A percentile compares a stretch with the other conserved stretches of the same genome.
Evolutionary conservation across 768 basidiomycete genomes (phyloP).

Genomic region (Hygrocybe coccinea): DNA sequence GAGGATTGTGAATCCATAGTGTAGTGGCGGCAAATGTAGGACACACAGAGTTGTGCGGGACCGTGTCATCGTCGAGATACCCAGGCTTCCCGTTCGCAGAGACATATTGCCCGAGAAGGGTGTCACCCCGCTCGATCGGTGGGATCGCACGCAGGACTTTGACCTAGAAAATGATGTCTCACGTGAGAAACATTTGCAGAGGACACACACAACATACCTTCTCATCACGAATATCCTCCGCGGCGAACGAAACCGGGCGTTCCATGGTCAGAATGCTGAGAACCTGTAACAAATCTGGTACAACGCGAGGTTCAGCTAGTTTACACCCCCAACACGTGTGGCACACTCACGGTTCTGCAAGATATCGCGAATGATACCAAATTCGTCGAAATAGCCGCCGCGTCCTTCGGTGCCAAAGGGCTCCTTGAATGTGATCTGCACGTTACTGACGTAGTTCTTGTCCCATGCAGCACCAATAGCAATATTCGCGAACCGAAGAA

Average conservation of each 20-base stretch:
- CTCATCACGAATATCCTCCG: conserved; percentile 97
- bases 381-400: conserved; percentile 99
- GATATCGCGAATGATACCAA: conserved; percentile 97
- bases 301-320: conserved; percentile 14
- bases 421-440: conserved; percentile 99
- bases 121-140: conserved; percentile 69
- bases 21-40: conserved; percentile 92
- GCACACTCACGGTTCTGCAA: conserved; percentile 90
- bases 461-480: conserved; percentile 89
- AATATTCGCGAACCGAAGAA: conserved; percentile 92
- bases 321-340: conserved; percentile 10
- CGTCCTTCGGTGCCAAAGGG: conserved; percentile 99
- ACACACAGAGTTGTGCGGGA: conserved; percentile 86
- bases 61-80: conserved; percentile 96
- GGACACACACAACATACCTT: conserved; percentile 55
- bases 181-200: conserved; percentile 2
- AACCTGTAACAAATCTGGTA: conserved; percentile 86
- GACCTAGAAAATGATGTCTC: conserved; percentile 49
- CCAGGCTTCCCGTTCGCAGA: conserved; percentile 89
- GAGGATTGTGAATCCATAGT: conserved; percentile 87
- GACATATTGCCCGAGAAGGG: conserved; percentile 92
- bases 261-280: conserved; percentile 96
- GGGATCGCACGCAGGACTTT: conserved; percentile 93
- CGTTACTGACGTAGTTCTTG: conserved; percentile 92
- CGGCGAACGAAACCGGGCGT: conserved; percentile 92